Base-by-base conservation (phyloP, 768 basidiomycete species). In the Phlebiopsis flavidoalba region DNA sequence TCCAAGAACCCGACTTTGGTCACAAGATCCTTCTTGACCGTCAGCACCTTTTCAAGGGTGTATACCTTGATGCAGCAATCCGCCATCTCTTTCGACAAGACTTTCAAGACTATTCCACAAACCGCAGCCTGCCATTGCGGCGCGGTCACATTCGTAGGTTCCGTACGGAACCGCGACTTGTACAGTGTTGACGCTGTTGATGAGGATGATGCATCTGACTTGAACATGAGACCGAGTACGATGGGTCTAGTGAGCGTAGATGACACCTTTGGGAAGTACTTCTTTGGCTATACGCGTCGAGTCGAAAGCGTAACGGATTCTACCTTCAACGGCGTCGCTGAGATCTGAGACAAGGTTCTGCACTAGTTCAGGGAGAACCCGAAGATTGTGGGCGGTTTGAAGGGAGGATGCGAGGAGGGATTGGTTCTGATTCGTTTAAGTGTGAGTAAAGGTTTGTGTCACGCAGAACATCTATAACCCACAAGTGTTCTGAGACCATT, bases 11-110 rank as follows among this genome's bases (percentile, higher is more conserved):
- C 76, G 0, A 80, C 75, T 60, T 92, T 88, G 0, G 91, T 87
- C 36, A 81, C 76, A 0, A 88, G 78, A 69, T 98, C 95, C 71
- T 84, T 89, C 77, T 98, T 98, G 68, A 96, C 73, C 67, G 83
- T 86, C 37, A 98, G 77, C 1, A 98, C 96, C 69, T 94, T 97
- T 74, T 98, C 96, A 5, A 99, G 82, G 0, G 89, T 90, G 72
- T 98, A 96, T 6, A 98, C 93, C 81, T 98, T 97, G 71, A 94
- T 85, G 69, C 97, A 98, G 65, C 90, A 91, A 54, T 85, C 86
- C 1, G 91, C 84, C 83, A 99, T 88, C 65, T 95, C 94, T 66
- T 91, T 88, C 14, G 96, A 83, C 68, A 98, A 84, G 12, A 75
- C 77, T 67, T 95, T 94, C 8, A 99, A 75, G 50, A 92, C 79